Percentiles rank a stretch among this genome's conserved stretches.
Evolutionary conservation across 2,329 filamentous ascomycete genomes (phyloP).

Genomic region (Aplosporella prunicola): DNA sequence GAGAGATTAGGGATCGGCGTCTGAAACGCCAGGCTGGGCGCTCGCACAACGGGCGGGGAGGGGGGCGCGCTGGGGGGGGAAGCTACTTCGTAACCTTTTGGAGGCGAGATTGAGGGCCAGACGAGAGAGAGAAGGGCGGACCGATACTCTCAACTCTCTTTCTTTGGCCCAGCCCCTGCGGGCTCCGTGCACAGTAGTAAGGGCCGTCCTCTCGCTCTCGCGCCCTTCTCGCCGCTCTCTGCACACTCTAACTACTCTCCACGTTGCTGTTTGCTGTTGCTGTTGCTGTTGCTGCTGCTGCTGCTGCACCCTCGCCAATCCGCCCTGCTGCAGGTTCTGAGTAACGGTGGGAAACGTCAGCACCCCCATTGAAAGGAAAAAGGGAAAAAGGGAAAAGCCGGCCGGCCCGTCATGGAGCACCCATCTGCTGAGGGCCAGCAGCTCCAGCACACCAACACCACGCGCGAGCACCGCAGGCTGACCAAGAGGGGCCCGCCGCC

Average conservation of each 20-base stretch:
- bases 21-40: constrained; percentile 9
- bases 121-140: background rate
- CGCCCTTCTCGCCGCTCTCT: no score
- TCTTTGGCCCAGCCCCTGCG: background rate
- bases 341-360: constrained; percentile 11
- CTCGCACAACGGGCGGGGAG: background rate
- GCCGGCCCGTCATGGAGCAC: constrained; percentile 10
- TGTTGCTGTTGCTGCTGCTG: constrained; percentile 6
- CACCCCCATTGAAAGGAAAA: no score
- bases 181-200: background rate
- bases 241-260: no score
- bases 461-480: constrained; percentile 12
- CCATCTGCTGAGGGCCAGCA: constrained; percentile 4
- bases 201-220: no score
- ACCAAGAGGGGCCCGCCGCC: constrained; percentile 17
- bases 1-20: constrained; percentile 8
- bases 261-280: constrained; percentile 1
- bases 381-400: no score
- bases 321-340: constrained; percentile 9
- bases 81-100: constrained; percentile 2
- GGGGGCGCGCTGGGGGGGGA: background rate
- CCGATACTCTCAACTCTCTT: background rate
- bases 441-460: constrained; percentile 7
- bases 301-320: constrained; percentile 5
- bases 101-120: background rate